phyloP scores from a whole-genome alignment of 2,329 filamentous ascomycete genomes.

The Aspergillus sojae region DNA sequence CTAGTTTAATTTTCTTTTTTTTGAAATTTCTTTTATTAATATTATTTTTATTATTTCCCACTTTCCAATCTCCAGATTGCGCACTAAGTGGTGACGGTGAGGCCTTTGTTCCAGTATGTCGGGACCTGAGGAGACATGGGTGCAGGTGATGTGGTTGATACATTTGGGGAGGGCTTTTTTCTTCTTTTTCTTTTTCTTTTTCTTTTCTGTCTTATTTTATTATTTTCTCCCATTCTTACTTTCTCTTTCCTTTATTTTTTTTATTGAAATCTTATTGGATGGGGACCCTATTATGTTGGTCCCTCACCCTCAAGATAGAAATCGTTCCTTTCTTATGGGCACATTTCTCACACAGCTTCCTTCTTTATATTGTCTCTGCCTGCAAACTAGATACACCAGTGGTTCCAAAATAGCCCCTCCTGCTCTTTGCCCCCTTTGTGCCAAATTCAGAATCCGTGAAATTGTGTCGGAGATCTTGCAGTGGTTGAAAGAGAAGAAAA shows the following conservation, averaged over 20 bases:
- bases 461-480: neutral
- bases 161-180: constrained; percentile 15
- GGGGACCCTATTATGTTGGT: neutral
- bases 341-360: neutral
- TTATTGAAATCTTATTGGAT: constrained; percentile 1
- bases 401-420: neutral
- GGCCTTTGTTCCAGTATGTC: constrained; percentile 24
- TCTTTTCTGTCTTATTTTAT: constrained; percentile 15
- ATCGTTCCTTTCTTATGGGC: neutral
- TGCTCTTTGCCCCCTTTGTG: constrained; percentile 8
- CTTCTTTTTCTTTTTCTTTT: constrained; percentile 8
- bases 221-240: constrained; percentile 10
- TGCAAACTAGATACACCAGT: neutral
- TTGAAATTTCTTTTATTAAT: neutral
- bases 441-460: constrained; percentile 1
- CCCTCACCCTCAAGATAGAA: neutral
- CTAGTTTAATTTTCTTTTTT: neutral
- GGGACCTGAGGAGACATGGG: constrained; percentile 18
- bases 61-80: constrained; percentile 3
- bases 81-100: constrained; percentile 10
- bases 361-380: neutral
- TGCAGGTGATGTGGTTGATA: constrained; percentile 20
- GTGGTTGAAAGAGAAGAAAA: neutral
- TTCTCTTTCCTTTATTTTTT: constrained; percentile 15
- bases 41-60: constrained; percentile 5